Conservation (phyloP, 305 asterid genomes). For the Fraxinus albicans region DNA sequence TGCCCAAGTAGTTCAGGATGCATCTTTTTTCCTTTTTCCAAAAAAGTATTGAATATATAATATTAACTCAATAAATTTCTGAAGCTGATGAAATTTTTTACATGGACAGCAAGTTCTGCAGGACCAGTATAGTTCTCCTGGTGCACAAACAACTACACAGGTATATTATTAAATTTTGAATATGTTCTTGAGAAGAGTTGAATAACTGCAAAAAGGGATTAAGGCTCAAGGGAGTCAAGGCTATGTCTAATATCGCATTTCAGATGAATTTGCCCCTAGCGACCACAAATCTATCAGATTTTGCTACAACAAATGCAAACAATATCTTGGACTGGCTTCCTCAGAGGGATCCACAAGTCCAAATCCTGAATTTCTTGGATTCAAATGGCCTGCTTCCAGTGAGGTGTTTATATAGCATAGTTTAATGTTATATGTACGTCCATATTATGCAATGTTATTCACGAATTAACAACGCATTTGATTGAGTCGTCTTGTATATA, state of each 20-base stretch:
- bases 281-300: slow-evolving; percentile 33
- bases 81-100: background rate
- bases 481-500: background rate
- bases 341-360: slow-evolving; percentile 63
- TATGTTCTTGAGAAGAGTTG: background rate
- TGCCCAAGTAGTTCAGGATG: background rate
- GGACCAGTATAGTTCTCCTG: slow-evolving; percentile 45
- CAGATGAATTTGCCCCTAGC: slow-evolving; percentile 54
- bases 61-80: background rate
- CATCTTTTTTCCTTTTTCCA: background rate
- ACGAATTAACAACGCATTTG: background rate
- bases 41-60: background rate
- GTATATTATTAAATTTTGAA: slow-evolving; percentile 24
- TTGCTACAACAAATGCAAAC: slow-evolving; percentile 37
- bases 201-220: background rate
- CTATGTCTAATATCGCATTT: background rate
- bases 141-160: slow-evolving; percentile 52
- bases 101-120: slow-evolving; percentile 58
- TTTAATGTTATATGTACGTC: background rate
- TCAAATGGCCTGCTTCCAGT: slow-evolving; percentile 60
- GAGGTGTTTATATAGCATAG: slow-evolving; percentile 37
- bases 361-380: slow-evolving; percentile 69
- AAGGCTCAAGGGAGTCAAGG: background rate
- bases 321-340: slow-evolving; percentile 70
- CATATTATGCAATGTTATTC: background rate